Evolutionary conservation across 805 yeast genomes (phyloP).

Genomic region (Candida krabiensis): DNA sequence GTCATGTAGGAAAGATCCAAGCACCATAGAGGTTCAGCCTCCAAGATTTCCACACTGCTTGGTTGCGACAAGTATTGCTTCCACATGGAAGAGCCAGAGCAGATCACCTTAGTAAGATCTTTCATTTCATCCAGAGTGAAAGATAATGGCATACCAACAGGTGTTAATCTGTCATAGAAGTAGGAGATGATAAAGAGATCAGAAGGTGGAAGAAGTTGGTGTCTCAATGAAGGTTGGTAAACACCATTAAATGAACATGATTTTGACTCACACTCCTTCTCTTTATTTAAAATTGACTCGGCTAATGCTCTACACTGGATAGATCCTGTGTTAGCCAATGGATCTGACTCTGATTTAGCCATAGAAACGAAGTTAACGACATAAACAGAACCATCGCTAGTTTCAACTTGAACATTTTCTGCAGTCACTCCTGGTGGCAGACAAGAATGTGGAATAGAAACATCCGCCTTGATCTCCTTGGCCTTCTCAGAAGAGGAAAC

Average conservation of each 20-base stretch:
- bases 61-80: conserved; percentile 61
- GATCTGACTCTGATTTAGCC: conserved; percentile 26
- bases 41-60: conserved; percentile 63
- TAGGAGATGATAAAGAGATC: conserved; percentile 91
- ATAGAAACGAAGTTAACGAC: conserved; percentile 35
- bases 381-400: conserved; percentile 37
- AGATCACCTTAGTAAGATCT: conserved; percentile 80
- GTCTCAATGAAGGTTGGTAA: conserved; percentile 89
- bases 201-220: conserved; percentile 66
- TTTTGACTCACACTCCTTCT: conserved; percentile 63
- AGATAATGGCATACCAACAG: conserved; percentile 90
- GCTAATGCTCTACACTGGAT: conserved; percentile 86
- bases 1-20: conserved; percentile 88
- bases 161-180: conserved; percentile 92
- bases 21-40: conserved; percentile 91
- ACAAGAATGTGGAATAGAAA: conserved; percentile 75
- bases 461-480: conserved; percentile 39
- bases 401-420: conserved; percentile 59
- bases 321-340: conserved; percentile 48
- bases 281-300: conserved; percentile 81
- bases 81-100: conserved; percentile 82
- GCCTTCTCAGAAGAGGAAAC: conserved; percentile 35
- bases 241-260: conserved; percentile 98
- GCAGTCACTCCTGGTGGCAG: conserved; percentile 73
- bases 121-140: conserved; percentile 83